Conservation (phyloP, 2,329 filamentous ascomycete species). For the Aspergillus chevalieri region DNA sequence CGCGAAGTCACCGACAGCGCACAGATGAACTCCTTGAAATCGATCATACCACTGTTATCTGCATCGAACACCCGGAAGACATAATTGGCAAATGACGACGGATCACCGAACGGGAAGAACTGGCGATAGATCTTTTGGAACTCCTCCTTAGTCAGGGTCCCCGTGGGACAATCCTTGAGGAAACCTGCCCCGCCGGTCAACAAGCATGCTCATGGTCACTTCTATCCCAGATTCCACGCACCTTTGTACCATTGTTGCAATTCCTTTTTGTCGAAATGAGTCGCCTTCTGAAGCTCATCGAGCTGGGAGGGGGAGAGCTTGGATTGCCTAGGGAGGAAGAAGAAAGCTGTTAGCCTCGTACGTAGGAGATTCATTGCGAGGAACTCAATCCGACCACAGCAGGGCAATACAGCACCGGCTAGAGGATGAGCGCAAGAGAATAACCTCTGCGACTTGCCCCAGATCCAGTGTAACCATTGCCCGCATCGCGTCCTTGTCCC, state of each 20-base stretch:
- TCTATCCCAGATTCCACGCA: constrained; percentile 40
- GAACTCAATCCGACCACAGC: background rate
- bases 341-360: background rate
- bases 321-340: constrained; percentile 65
- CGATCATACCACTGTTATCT: constrained; percentile 94
- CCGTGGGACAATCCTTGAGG: constrained; percentile 94
- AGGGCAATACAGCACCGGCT: background rate
- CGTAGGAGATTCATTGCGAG: background rate
- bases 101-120: constrained; percentile 98
- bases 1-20: constrained; percentile 93
- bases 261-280: constrained; percentile 99
- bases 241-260: constrained; percentile 99
- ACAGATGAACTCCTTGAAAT: constrained; percentile 99
- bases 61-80: constrained; percentile 99
- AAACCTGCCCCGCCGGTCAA: constrained; percentile 58
- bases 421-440: background rate
- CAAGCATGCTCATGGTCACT: constrained; percentile 2
- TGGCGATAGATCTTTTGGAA: constrained; percentile 99
- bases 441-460: background rate
- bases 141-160: constrained; percentile 94
- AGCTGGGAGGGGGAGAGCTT: constrained; percentile 97
- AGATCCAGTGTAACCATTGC: background rate
- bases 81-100: constrained; percentile 95
- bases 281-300: constrained; percentile 88
- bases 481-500: background rate